Base-by-base conservation (phyloP, 2,329 filamentous ascomycete species). In the Fusarium ambrosium region DNA sequence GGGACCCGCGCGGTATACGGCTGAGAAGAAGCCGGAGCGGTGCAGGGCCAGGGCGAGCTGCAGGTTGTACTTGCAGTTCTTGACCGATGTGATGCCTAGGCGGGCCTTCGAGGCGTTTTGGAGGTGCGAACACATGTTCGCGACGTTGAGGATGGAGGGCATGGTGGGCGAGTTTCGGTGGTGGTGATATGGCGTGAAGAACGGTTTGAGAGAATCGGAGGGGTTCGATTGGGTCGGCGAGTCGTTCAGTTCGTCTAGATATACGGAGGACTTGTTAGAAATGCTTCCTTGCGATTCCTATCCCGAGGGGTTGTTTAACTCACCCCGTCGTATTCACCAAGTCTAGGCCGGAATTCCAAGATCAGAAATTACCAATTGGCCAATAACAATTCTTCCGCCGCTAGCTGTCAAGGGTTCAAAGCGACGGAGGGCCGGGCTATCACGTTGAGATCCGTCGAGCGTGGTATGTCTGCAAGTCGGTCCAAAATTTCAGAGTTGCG, bases 41-140 rank as follows among this genome's bases (percentile, higher is more conserved):
- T 97, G 95, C 53, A 98, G 89, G 41, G 93, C 93, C 22, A 97
- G 89, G 62, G 91, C 89, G 18, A 98, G 87, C 53, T 86, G 87
- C 72, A 97, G 91, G 86, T 97, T 95, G 81, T 95, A 91, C 77
- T 95, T 95, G 60, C 91, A 92, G 85, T 93, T 92, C 55, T 92
- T 91, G 73, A 98, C 89, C 9, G 94, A 97, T 36, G 95, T 98
- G 61, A 97, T 87, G 76, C 93, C 94, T 0, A 98, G 91, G 1
- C 93, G 92, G n/a, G 94, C 94, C 79, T 92, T 92, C 66, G 93
- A 93, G 76, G 94, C 94, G 87, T 98, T 98, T 83, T 97, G 94
- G 67, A 98, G 89, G 86, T 98, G 95, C 76, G 95, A 95, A 88
- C 94, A 97, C 85, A 95, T 91, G 87, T 96, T 87, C 79, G 91